Evolutionary conservation across 225 moss, liverwort and hornwort genomes (phyloP).

Genomic region (Neckera pumila): DNA sequence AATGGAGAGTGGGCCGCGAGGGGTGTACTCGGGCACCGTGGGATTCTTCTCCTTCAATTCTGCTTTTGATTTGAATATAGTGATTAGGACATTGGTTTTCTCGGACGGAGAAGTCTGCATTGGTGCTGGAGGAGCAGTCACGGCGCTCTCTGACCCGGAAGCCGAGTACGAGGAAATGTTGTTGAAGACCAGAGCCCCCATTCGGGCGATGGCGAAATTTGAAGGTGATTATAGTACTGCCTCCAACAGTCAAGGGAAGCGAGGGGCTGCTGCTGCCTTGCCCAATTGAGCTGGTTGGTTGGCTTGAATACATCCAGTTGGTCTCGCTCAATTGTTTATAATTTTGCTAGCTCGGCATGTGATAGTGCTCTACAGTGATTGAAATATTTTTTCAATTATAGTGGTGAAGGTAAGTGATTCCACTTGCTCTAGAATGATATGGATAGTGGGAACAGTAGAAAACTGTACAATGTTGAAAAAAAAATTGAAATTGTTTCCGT

Average conservation of each 20-base stretch:
- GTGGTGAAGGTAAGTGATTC: not conserved
- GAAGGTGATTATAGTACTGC: constrained; percentile 41
- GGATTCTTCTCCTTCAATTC: constrained; percentile 92
- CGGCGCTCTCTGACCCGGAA: constrained; percentile 84
- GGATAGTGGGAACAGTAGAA: not conserved
- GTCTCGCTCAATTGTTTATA: not conserved
- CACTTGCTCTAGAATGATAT: not conserved
- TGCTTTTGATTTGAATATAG: constrained; percentile 92
- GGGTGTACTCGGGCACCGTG: constrained; percentile 87
- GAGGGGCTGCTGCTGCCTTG: constrained; percentile 39
- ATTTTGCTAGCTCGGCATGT: not conserved
- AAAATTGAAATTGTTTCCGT: not conserved
- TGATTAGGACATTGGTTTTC: constrained; percentile 90
- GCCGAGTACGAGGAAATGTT: constrained; percentile 98
- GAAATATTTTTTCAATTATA: not conserved
- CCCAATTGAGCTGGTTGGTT: constrained; percentile 36
- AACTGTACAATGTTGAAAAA: not conserved
- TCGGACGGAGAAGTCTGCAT: constrained; percentile 70
- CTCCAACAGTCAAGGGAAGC: constrained; percentile 34
- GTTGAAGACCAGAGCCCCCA: constrained; percentile 89
- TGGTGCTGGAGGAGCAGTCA: constrained; percentile 94
- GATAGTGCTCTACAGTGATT: not conserved
- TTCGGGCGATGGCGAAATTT: constrained; percentile 74
- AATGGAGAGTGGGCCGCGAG: constrained; percentile 75
- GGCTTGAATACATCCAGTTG: not conserved